These are phyloP conservation scores for Flaveria robusta DNA, from an alignment of 129 eudicot genomes.

Conservation along the genomic window DNA sequence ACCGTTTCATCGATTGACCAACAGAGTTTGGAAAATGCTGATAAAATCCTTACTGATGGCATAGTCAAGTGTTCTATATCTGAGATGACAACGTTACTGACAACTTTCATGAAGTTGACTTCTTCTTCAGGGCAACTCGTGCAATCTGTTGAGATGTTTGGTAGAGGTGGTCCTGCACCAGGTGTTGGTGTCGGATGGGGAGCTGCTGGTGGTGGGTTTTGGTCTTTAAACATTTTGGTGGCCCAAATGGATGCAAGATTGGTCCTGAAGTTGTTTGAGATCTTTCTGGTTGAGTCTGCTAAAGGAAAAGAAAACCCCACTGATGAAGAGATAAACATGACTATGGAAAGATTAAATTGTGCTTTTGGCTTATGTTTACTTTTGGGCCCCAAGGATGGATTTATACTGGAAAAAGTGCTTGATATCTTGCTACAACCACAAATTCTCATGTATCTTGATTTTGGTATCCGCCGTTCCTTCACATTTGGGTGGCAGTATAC, in stretches of 20 bases:
- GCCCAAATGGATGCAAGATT: constrained; percentile 78
- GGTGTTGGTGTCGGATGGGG: constrained; percentile 99
- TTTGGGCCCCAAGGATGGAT: constrained; percentile 63
- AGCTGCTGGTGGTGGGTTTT: constrained; percentile 82
- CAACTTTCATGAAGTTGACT: constrained; percentile 46
- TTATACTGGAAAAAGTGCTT: constrained; percentile 50
- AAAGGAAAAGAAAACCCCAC: constrained; percentile 27
- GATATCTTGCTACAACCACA: constrained; percentile 57
- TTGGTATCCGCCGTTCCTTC: constrained; percentile 47
- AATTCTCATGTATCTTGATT: constrained; percentile 60
- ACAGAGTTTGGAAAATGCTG: constrained; percentile 38
- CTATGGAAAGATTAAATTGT: constrained; percentile 55
- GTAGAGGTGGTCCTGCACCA: constrained; percentile 98
- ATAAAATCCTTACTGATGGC: constrained; percentile 62
- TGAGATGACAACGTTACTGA: constrained; percentile 52
- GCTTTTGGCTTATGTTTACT: constrained; percentile 50
- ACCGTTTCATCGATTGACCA: constrained; percentile 21
- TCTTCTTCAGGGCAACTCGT: constrained; percentile 45
- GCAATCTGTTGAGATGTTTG: constrained; percentile 65
- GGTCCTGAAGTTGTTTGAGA: constrained; percentile 55
- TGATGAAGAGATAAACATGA: constrained; percentile 41
- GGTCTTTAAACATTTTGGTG: constrained; percentile 61
- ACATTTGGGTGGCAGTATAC: constrained; percentile 52
- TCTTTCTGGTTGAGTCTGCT: constrained; percentile 30
- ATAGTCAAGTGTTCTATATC: constrained; percentile 44